phyloP scores from a whole-genome alignment of 1,284 basidiomycete genomes.

The Tranzscheliella williamsii region DNA sequence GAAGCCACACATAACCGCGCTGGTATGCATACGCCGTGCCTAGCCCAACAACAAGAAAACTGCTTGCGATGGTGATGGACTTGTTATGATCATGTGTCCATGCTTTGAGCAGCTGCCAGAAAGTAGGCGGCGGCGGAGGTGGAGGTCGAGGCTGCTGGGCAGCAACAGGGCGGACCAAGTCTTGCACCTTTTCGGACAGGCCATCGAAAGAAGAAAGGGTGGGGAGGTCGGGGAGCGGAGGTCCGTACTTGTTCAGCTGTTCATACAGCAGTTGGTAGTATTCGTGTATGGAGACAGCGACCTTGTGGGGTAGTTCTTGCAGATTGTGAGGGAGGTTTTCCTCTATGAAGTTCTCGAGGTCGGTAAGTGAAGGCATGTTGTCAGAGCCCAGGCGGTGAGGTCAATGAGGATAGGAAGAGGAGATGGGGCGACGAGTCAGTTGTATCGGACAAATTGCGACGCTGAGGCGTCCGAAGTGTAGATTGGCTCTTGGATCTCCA shows the following conservation, averaged over 20 bases:
- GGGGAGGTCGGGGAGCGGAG: constrained; percentile 26
- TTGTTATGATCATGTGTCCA: constrained; percentile 22
- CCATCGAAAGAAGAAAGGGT: constrained; percentile 37
- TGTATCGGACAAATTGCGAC: no score
- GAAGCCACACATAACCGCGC: constrained; percentile 22
- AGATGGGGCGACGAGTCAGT: background rate
- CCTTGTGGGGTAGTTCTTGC: constrained; percentile 48
- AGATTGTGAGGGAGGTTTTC: constrained; percentile 38
- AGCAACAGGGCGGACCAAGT: constrained; percentile 15
- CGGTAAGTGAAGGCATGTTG: constrained; percentile 47
- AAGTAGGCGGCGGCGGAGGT: constrained; percentile 36
- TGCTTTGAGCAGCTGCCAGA: constrained; percentile 5
- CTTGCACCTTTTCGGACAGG: constrained; percentile 22
- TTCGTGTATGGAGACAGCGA: constrained; percentile 35
- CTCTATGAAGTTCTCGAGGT: constrained; percentile 53
- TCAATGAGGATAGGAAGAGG: background rate
- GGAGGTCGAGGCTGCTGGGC: constrained; percentile 16
- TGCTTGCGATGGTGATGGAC: constrained; percentile 12
- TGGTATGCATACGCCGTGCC: constrained; percentile 31
- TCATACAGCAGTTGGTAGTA: constrained; percentile 47
- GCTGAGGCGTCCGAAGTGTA: no score
- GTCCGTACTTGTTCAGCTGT: constrained; percentile 46
- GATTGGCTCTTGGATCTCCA: no score
- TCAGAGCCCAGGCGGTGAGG: no score
- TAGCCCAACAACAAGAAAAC: constrained; percentile 27